Percentiles rank a stretch among this genome's conserved stretches.
Conservation (phyloP, 257 asterid genomes). For the Plantago major region DNA sequence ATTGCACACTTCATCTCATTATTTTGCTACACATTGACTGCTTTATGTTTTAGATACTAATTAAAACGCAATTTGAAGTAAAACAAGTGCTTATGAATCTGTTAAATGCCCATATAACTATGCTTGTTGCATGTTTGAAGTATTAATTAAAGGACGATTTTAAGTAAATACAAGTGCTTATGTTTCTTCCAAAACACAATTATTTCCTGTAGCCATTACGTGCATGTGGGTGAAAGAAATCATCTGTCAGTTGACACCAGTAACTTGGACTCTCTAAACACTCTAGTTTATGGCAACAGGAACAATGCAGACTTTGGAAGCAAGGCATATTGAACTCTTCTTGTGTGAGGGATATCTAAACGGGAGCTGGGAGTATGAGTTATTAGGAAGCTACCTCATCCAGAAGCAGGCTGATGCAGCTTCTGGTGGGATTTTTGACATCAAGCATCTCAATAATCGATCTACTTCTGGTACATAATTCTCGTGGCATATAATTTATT, state of each 20-base stretch:
- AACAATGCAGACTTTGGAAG: conserved; percentile 94
- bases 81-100: too few relatives aligned
- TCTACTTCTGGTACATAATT: conserved; percentile 54
- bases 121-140: too few relatives aligned
- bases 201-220: too few relatives aligned
- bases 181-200: background rate
- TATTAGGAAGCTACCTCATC: conserved; percentile 57
- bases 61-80: too few relatives aligned
- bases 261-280: too few relatives aligned
- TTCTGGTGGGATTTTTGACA: conserved; percentile 76
- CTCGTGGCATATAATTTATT: background rate
- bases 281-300: conserved; percentile 37
- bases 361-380: conserved; percentile 76
- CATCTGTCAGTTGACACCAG: too few relatives aligned
- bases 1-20: too few relatives aligned
- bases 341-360: conserved; percentile 53
- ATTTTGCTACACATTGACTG: too few relatives aligned
- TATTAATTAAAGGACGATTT: too few relatives aligned
- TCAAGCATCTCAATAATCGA: conserved; percentile 62
- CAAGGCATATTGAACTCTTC: conserved; percentile 88
- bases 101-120: too few relatives aligned
- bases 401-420: conserved; percentile 61
- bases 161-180: background rate
- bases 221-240: too few relatives aligned
- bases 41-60: too few relatives aligned